Evolutionary conservation across 108 stramenopile genomes (phyloP).

Genomic region (Skeletonema marinoi): DNA sequence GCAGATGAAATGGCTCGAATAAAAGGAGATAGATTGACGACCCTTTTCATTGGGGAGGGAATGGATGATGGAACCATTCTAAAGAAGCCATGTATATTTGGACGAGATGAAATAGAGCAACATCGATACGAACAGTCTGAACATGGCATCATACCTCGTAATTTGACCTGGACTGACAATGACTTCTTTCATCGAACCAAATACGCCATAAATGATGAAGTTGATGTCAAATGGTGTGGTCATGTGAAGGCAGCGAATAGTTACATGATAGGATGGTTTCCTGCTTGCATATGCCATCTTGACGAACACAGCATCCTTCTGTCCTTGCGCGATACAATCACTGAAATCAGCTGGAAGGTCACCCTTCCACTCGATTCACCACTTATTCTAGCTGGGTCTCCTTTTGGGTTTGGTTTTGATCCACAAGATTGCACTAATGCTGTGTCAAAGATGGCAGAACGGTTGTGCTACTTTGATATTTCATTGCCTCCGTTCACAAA

Average conservation of each 20-base stretch:
- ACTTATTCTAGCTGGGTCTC: conserved; percentile 19
- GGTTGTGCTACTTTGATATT: conserved; percentile 30
- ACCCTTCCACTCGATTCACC: conserved; percentile 3
- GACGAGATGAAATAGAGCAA: background rate
- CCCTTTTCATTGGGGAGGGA: conserved; percentile 29
- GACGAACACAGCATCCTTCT: conserved; percentile 19
- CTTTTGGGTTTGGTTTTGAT: conserved; percentile 40
- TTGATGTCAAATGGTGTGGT: conserved; percentile 37
- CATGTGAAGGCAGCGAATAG: background rate
- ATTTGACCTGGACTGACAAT: conserved; percentile 39
- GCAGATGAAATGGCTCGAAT: conserved; percentile 47
- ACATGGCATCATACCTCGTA: conserved; percentile 19
- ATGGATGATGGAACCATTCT: conserved; percentile 39
- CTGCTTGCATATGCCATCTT: conserved; percentile 11
- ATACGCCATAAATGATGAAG: conserved; percentile 33
- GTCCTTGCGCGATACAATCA: conserved; percentile 18
- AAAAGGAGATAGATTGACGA: conserved; percentile 36
- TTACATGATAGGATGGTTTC: conserved; percentile 37
- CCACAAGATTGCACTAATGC: conserved; percentile 18
- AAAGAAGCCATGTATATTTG: conserved; percentile 30
- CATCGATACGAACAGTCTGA: background rate
- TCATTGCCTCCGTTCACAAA: conserved; percentile 28
- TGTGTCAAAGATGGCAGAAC: conserved; percentile 27
- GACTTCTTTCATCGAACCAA: conserved; percentile 13
- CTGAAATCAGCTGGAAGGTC: conserved; percentile 24